phyloP scores from a whole-genome alignment of 305 asterid genomes.

The Plantago coronopus region DNA sequence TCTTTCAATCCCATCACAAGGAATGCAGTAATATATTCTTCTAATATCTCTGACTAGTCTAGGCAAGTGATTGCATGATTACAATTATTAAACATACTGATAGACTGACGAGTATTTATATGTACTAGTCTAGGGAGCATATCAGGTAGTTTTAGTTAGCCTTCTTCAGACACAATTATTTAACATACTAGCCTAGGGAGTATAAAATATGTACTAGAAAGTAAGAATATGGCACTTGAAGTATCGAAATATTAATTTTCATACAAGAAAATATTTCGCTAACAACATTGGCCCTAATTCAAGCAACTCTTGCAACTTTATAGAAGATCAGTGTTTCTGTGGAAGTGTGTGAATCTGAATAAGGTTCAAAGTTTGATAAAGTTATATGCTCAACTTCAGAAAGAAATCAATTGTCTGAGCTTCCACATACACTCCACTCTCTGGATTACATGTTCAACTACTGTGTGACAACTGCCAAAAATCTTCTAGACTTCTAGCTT shows the following conservation, averaged over 20 bases:
- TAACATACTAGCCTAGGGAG: too few species aligned
- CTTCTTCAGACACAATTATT: too few species aligned
- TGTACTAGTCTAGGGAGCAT: too few species aligned
- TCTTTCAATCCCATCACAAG: constrained; percentile 9
- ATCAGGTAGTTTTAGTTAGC: too few species aligned
- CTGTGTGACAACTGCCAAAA: neutral
- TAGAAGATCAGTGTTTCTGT: too few species aligned
- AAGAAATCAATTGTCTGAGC: neutral
- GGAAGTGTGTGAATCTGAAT: too few species aligned
- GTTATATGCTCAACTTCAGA: too few species aligned
- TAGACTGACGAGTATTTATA: too few species aligned
- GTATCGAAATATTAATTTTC: too few species aligned
- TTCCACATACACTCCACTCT: neutral
- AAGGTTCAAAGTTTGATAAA: too few species aligned
- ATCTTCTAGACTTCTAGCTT: neutral
- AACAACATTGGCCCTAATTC: neutral
- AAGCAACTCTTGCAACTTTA: neutral
- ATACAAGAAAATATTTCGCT: neutral
- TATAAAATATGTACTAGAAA: neutral
- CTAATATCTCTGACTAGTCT: constrained; percentile 10
- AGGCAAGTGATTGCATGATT: constrained; percentile 5
- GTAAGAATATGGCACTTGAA: neutral
- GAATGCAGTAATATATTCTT: neutral
- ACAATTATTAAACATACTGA: constrained; percentile 7
- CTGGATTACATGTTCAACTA: neutral